A percentile compares a stretch with the other conserved stretches of the same genome.
Evolutionary conservation across 2,329 filamentous ascomycete species (phyloP).

Genomic region (Aspergillus sergii): DNA sequence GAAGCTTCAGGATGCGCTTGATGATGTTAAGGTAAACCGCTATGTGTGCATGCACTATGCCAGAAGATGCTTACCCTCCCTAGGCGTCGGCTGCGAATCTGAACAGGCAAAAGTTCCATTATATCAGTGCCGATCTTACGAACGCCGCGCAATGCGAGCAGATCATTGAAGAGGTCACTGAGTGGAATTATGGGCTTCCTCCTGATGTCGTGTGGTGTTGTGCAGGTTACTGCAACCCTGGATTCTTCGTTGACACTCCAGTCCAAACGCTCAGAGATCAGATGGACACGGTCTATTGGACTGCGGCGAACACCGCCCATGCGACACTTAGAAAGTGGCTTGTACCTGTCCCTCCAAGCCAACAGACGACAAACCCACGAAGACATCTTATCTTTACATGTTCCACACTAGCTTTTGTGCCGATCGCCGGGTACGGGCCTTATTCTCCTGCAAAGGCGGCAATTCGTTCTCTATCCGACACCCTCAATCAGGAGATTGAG

Average conservation of each 20-base stretch:
- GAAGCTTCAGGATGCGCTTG: conserved; percentile 73
- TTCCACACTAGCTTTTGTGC: conserved; percentile 73
- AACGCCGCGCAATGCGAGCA: conserved; percentile 67
- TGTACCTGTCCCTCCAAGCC: conserved; percentile 34
- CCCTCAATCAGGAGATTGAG: conserved; percentile 78
- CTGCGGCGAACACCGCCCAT: conserved; percentile 82
- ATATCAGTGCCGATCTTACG: conserved; percentile 81
- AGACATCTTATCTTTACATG: conserved; percentile 88
- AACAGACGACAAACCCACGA: conserved; percentile 36
- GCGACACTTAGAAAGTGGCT: conserved; percentile 78
- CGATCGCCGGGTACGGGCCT: conserved; percentile 77
- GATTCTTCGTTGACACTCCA: conserved; percentile 75
- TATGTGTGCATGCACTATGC: neutral
- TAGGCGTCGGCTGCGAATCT: conserved; percentile 68
- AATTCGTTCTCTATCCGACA: conserved; percentile 79
- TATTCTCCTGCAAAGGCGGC: conserved; percentile 88
- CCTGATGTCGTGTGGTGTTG: conserved; percentile 92
- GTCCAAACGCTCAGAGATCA: conserved; percentile 69
- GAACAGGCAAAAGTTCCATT: conserved; percentile 74
- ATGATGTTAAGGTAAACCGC: conserved; percentile 61
- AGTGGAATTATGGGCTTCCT: conserved; percentile 73
- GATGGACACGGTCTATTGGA: conserved; percentile 94
- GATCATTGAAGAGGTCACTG: conserved; percentile 70
- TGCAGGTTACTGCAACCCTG: conserved; percentile 73
- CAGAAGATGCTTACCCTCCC: conserved; percentile 20